These are phyloP conservation scores for Seminavis robusta DNA, from an alignment of 108 stramenopile species.

Conservation along the genomic window DNA sequence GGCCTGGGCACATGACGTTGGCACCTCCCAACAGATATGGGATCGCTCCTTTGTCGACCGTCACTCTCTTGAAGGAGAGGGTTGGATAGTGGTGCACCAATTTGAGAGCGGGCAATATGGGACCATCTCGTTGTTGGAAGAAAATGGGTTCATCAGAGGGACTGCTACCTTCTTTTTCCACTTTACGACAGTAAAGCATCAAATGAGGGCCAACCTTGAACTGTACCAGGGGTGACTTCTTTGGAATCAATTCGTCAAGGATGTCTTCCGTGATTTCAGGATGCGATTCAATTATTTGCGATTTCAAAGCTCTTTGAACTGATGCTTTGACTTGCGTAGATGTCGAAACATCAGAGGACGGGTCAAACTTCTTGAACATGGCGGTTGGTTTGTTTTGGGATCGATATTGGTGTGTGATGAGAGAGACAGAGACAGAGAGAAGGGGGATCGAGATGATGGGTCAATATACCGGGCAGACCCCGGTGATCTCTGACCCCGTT, in stretches of 20 bases:
- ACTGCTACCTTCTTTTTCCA: constrained; percentile 30
- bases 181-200: constrained; percentile 71
- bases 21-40: constrained; percentile 95
- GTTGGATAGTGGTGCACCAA: constrained; percentile 82
- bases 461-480: no score
- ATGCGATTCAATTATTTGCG: constrained; percentile 54
- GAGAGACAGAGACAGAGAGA: no score
- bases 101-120: constrained; percentile 87
- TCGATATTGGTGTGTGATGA: no score
- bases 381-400: constrained; percentile 1
- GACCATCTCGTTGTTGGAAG: constrained; percentile 93
- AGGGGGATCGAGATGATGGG: no score
- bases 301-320: constrained; percentile 79
- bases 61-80: constrained; percentile 59
- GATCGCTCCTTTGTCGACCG: constrained; percentile 92
- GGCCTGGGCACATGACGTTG: constrained; percentile 96
- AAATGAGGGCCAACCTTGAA: constrained; percentile 83
- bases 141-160: constrained; percentile 78
- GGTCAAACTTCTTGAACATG: constrained; percentile 85
- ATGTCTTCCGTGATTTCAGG: constrained; percentile 78
- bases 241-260: constrained; percentile 86
- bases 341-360: constrained; percentile 70
- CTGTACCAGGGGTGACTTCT: constrained; percentile 81
- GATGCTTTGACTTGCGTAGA: constrained; percentile 86
- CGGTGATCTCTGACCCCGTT: no score